Conservation (phyloP, 768 basidiomycete genomes). For the Dioszegia crocea region DNA sequence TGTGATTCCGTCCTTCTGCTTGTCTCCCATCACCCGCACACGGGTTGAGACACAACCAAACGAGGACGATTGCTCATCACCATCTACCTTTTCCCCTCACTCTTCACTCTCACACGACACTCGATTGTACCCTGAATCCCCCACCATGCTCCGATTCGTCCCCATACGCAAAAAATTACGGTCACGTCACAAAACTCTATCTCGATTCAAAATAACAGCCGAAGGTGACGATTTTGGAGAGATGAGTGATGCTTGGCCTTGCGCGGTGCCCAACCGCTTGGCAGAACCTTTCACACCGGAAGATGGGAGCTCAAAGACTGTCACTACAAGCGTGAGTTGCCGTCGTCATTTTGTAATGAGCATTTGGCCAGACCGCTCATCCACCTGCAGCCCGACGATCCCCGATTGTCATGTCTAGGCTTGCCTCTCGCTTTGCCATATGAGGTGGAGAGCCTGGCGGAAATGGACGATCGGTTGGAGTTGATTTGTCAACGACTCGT, state of each 20-base stretch:
- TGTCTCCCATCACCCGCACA: too few relatives aligned
- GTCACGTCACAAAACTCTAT: background rate
- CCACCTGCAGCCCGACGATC: slow-evolving; percentile 40
- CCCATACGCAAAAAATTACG: background rate
- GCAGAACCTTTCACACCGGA: slow-evolving; percentile 16
- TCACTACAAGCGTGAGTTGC: background rate
- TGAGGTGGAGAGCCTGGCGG: slow-evolving; percentile 67
- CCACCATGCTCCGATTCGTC: too few relatives aligned
- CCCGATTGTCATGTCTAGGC: slow-evolving; percentile 39
- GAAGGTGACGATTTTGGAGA: slow-evolving; percentile 22
- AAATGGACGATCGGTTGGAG: slow-evolving; percentile 71
- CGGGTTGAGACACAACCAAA: background rate
- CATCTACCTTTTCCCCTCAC: background rate
- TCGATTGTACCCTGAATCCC: background rate
- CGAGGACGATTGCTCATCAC: slow-evolving; percentile 5
- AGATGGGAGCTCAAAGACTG: background rate
- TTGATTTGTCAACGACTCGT: slow-evolving; percentile 63
- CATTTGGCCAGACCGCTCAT: too few relatives aligned
- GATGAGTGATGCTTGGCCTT: slow-evolving; percentile 36
- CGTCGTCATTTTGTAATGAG: too few relatives aligned
- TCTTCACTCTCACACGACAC: background rate
- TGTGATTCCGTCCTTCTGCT: background rate
- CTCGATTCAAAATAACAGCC: slow-evolving; percentile 7
- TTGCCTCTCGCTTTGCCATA: slow-evolving; percentile 60
- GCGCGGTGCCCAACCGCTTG: slow-evolving; percentile 30